phyloP scores from a whole-genome alignment of 2,329 filamentous ascomycete species.

The Paramyrothecium sp. region DNA sequence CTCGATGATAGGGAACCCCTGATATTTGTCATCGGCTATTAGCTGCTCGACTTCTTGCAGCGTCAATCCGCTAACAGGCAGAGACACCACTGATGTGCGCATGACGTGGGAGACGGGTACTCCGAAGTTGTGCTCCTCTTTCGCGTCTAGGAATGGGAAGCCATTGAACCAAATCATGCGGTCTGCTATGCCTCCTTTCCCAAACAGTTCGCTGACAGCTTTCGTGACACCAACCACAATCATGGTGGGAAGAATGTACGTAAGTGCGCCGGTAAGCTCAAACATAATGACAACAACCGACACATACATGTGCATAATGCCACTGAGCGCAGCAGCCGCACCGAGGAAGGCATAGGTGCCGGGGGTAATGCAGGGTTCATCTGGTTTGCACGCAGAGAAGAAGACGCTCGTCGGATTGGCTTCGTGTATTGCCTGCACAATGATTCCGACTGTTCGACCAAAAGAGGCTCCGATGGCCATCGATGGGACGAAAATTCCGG shows the following conservation, averaged over 20 bases:
- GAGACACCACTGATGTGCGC: conserved; percentile 71
- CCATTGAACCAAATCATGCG: conserved; percentile 99
- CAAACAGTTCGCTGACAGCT: conserved; percentile 83
- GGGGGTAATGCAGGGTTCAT: conserved; percentile 93
- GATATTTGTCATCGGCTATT: conserved; percentile 75
- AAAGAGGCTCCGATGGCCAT: conserved; percentile 98
- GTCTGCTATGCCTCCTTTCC: conserved; percentile 96
- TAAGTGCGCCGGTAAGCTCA: conserved; percentile 93
- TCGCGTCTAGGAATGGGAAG: conserved; percentile 94
- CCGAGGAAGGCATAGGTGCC: conserved; percentile 96
- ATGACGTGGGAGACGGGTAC: conserved; percentile 91
- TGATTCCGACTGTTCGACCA: conserved; percentile 88
- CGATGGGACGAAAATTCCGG: conserved; percentile 95
- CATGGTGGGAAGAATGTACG: conserved; percentile 97
- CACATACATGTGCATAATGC: conserved; percentile 97
- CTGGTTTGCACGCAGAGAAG: conserved; percentile 85
- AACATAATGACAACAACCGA: conserved; percentile 99
- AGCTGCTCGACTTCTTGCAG: conserved; percentile 76
- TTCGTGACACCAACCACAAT: conserved; percentile 98
- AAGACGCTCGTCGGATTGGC: conserved; percentile 78
- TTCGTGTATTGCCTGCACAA: conserved; percentile 87
- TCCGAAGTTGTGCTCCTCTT: conserved; percentile 95
- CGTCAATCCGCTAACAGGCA: conserved; percentile 73
- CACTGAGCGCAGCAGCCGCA: conserved; percentile 85
- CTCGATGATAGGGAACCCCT: conserved; percentile 91